Conservation (phyloP, 306 rosid genomes). For the Adenanthera pavonina region DNA sequence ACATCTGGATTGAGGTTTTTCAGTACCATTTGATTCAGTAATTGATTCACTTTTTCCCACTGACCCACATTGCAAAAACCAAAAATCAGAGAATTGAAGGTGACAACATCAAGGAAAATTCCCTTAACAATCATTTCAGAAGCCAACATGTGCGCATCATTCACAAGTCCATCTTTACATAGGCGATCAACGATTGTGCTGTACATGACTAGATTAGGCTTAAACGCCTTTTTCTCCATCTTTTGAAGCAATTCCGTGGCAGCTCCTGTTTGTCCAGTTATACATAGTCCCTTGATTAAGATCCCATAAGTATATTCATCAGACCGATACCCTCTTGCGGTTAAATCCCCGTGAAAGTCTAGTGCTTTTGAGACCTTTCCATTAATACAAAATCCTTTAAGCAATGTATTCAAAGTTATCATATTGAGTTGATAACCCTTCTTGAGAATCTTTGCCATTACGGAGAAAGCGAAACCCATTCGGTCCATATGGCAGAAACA, state of each 20-base stretch:
- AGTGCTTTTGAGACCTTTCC: slow-evolving; percentile 36
- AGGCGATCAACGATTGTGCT: slow-evolving; percentile 44
- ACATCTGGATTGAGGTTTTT: slow-evolving; percentile 36
- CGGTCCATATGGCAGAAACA: slow-evolving; percentile 42
- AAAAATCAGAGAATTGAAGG: slow-evolving; percentile 49
- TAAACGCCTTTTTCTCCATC: slow-evolving; percentile 22
- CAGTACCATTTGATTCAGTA: slow-evolving; percentile 45
- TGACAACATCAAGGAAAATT: slow-evolving; percentile 38
- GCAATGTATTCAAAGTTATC: slow-evolving; percentile 42
- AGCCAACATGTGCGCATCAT: slow-evolving; percentile 39
- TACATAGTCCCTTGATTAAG: slow-evolving; percentile 46
- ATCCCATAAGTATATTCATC: slow-evolving; percentile 44
- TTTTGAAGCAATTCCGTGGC: slow-evolving; percentile 39
- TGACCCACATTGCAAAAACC: slow-evolving; percentile 44
- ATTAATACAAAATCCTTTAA: slow-evolving; percentile 45
- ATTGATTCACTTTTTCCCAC: slow-evolving; percentile 40
- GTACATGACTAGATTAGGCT: slow-evolving; percentile 38
- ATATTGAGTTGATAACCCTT: slow-evolving; percentile 37
- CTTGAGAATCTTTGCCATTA: slow-evolving; percentile 47
- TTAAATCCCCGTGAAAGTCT: slow-evolving; percentile 21
- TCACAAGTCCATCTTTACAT: slow-evolving; percentile 45
- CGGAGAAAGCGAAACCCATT: slow-evolving; percentile 42
- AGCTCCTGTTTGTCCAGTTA: slow-evolving; percentile 37
- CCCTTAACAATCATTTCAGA: slow-evolving; percentile 32
- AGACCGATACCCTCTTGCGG: slow-evolving; percentile 27